A percentile compares a stretch with the other conserved stretches of the same genome.
These are phyloP conservation scores for Bolboschoenus planiculmis DNA, from an alignment of 176 grass and related monocot genomes.

Conservation along the genomic window DNA sequence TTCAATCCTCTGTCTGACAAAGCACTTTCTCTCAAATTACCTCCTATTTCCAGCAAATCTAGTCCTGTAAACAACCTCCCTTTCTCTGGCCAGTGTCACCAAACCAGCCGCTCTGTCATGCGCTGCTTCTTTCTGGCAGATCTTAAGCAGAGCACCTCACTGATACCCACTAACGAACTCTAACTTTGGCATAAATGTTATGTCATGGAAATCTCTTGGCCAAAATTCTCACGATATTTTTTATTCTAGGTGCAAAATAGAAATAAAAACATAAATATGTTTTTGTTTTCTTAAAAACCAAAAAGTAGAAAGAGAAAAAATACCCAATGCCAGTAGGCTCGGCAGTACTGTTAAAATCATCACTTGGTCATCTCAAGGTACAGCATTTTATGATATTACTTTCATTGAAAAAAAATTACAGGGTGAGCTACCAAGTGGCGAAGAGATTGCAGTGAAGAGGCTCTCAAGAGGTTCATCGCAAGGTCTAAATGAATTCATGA, in stretches of 20 bases:
- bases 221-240: background rate
- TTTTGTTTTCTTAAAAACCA: background rate
- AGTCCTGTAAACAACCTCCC: background rate
- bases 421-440: constrained; percentile 37
- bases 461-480: constrained; percentile 31
- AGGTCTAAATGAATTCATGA: constrained; percentile 54
- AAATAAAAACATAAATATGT: background rate
- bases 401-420: background rate
- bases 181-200: background rate
- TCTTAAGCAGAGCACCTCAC: background rate
- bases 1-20: background rate
- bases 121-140: background rate
- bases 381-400: background rate
- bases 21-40: background rate
- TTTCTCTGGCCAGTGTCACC: background rate
- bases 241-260: background rate
- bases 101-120: background rate
- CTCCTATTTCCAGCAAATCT: background rate
- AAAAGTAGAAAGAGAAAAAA: background rate
- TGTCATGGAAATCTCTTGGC: background rate
- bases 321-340: background rate
- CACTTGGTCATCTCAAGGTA: no score
- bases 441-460: constrained; percentile 57
- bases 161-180: background rate
- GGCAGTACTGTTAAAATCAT: background rate